These are phyloP conservation scores for Furculomyces boomerangus DNA, from an alignment of 371 early-diverging fungal genomes.

Conservation along the genomic window DNA sequence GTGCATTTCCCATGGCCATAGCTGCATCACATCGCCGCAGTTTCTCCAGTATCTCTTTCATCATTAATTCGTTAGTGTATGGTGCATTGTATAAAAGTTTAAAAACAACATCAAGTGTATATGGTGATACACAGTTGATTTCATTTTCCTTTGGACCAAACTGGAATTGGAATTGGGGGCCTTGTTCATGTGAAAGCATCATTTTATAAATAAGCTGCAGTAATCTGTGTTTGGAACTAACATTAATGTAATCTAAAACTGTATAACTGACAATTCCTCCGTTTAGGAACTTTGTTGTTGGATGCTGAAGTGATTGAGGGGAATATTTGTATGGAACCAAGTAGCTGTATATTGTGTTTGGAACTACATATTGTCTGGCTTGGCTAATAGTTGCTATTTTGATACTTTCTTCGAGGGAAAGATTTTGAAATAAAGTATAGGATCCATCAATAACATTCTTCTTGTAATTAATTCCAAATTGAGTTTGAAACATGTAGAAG, in stretches of 20 bases:
- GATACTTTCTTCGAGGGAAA: constrained; percentile 40
- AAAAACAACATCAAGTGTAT: constrained; percentile 55
- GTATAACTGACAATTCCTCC: constrained; percentile 49
- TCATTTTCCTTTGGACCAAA: constrained; percentile 17
- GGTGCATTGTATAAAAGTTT: constrained; percentile 59
- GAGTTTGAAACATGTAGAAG: constrained; percentile 14
- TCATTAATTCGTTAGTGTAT: constrained; percentile 55
- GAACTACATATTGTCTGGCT: constrained; percentile 42
- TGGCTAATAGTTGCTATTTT: constrained; percentile 55
- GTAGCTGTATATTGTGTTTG: constrained; percentile 56
- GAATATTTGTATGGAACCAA: constrained; percentile 34
- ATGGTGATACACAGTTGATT: constrained; percentile 51
- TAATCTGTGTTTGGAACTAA: constrained; percentile 48
- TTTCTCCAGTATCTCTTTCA: constrained; percentile 56
- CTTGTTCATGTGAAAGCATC: constrained; percentile 53
- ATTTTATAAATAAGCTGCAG: constrained; percentile 58
- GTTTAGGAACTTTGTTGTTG: constrained; percentile 40
- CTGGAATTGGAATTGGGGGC: constrained; percentile 28
- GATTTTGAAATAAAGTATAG: constrained; percentile 31
- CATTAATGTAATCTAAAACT: constrained; percentile 45
- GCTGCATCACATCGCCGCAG: constrained; percentile 46
- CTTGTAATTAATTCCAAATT: constrained; percentile 22
- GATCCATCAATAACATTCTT: constrained; percentile 18
- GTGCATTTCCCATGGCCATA: constrained; percentile 21
- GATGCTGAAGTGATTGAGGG: constrained; percentile 28